A percentile compares a stretch with the other conserved stretches of the same genome.
Conservation (phyloP, 1,139 yeast species). For the Sugiyamaella grinbergsii region DNA sequence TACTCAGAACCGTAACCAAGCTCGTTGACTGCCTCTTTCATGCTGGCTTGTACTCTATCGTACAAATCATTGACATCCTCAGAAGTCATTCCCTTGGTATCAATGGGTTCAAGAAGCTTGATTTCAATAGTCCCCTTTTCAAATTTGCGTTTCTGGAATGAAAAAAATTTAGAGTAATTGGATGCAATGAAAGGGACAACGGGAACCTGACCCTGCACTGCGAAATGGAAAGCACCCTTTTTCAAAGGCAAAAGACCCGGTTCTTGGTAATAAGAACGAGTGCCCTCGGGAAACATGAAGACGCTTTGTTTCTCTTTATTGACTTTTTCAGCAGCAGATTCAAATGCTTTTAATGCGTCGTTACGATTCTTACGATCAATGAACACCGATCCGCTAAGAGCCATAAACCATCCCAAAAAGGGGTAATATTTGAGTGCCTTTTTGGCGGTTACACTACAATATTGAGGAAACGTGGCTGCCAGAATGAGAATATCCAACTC, state of each 20-base stretch:
- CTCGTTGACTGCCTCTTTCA: constrained; percentile 44
- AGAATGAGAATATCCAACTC: constrained; percentile 79
- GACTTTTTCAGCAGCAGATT: constrained; percentile 63
- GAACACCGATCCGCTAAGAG: constrained; percentile 85
- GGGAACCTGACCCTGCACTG: constrained; percentile 89
- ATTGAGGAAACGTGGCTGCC: constrained; percentile 82
- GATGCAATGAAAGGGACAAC: constrained; percentile 84
- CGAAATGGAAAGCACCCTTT: constrained; percentile 97
- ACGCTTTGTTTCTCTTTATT: constrained; percentile 64
- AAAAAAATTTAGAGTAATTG: constrained; percentile 76
- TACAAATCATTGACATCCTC: constrained; percentile 60
- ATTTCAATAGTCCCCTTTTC: constrained; percentile 61
- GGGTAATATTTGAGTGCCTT: constrained; percentile 82
- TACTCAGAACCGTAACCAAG: constrained; percentile 38
- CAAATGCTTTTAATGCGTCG: constrained; percentile 73
- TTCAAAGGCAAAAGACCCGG: constrained; percentile 83
- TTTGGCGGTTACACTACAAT: constrained; percentile 92
- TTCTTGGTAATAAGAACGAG: constrained; percentile 72
- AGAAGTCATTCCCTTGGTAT: constrained; percentile 58
- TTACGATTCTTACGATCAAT: constrained; percentile 80
- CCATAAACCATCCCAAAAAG: constrained; percentile 97
- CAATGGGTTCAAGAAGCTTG: constrained; percentile 68
- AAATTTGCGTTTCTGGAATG: constrained; percentile 52
- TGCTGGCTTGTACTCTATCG: constrained; percentile 42
- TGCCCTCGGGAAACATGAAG: constrained; percentile 91